phyloP scores from a whole-genome alignment of 495 filamentous ascomycete genomes.

The Tuber indicum region DNA sequence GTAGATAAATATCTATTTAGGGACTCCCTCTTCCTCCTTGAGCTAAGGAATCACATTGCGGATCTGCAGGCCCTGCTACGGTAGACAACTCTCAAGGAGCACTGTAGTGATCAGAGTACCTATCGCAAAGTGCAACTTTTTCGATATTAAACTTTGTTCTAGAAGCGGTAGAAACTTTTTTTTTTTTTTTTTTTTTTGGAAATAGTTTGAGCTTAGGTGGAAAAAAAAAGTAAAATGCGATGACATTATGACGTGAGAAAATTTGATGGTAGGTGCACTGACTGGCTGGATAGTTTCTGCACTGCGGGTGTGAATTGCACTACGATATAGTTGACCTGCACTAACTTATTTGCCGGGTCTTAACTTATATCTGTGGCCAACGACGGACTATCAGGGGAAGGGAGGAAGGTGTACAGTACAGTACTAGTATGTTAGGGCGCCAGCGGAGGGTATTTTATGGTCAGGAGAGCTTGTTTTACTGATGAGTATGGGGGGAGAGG shows the following conservation, averaged over 20 bases:
- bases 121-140: background rate
- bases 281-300: background rate
- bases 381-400: background rate
- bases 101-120: background rate
- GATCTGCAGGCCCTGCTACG: background rate
- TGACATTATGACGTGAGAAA: background rate
- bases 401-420: background rate
- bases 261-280: background rate
- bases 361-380: background rate
- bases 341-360: background rate
- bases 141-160: background rate
- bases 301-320: conserved; percentile 5
- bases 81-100: background rate
- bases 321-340: background rate
- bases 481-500: background rate
- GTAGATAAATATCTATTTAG: background rate
- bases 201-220: background rate
- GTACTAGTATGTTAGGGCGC: background rate
- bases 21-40: background rate
- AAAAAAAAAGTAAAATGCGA: background rate
- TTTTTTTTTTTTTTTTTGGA: too few relatives aligned
- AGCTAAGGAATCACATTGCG: background rate
- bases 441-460: background rate
- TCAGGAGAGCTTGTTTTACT: background rate
- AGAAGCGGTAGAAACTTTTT: background rate